A percentile compares a stretch with the other conserved stretches of the same genome.
phyloP scores from a whole-genome alignment of 768 basidiomycete genomes.

The Mycena alexandri region DNA sequence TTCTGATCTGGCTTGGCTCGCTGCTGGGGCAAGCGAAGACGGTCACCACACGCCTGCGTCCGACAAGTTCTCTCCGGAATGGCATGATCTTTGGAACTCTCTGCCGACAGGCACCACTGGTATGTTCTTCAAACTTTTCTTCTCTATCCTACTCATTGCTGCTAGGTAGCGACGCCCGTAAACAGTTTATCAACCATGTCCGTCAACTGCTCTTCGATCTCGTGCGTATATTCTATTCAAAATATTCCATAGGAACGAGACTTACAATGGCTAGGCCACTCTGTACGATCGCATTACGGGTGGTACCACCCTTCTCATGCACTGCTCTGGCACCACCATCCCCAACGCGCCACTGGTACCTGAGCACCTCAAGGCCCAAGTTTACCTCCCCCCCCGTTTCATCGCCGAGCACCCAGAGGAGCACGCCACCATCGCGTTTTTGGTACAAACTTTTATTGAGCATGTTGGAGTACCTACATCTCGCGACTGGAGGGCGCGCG shows the following conservation, averaged over 20 bases:
- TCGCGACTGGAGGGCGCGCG: background rate
- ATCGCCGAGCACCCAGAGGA: background rate
- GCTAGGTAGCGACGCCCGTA: too few species aligned
- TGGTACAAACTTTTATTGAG: conserved; percentile 18
- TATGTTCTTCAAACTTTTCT: too few species aligned
- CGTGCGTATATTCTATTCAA: background rate
- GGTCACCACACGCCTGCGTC: too few species aligned
- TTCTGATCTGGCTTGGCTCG: conserved; percentile 10
- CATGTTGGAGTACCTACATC: background rate
- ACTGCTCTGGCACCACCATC: conserved; percentile 13
- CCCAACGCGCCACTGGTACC: background rate
- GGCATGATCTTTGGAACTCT: too few species aligned
- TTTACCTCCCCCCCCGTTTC: conserved; percentile 4
- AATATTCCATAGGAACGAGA: background rate
- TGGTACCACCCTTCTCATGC: conserved; percentile 6
- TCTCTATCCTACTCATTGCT: too few species aligned
- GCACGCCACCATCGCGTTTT: background rate
- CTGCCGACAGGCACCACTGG: too few species aligned
- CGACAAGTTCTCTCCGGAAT: too few species aligned
- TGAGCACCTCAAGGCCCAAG: conserved; percentile 8
- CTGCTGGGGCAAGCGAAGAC: conserved; percentile 4
- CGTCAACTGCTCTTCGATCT: conserved; percentile 9
- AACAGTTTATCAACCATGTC: too few species aligned
- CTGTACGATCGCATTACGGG: conserved; percentile 2
- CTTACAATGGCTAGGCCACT: conserved; percentile 2